These are phyloP conservation scores for Dactylis glomerata DNA, from an alignment of 176 grass and related monocot genomes.

Conservation along the genomic window DNA sequence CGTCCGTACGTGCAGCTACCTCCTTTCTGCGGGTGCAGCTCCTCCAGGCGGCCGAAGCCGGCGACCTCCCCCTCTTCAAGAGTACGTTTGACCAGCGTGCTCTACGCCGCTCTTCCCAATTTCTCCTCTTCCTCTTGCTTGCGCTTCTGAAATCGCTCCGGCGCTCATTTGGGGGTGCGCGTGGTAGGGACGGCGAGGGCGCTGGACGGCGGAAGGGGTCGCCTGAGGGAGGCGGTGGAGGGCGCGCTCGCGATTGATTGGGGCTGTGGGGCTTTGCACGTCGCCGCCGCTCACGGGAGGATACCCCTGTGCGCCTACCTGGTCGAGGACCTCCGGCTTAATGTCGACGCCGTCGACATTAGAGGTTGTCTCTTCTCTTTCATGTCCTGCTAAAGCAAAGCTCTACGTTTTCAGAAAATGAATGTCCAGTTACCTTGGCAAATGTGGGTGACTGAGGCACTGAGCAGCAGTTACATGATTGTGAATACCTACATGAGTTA, in stretches of 20 bases:
- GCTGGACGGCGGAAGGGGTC: conserved; percentile 6
- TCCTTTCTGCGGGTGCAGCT: not conserved
- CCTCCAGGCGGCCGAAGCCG: conserved; percentile 3
- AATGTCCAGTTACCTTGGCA: not conserved
- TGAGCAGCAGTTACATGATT: too few species aligned
- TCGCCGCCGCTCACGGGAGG: not conserved
- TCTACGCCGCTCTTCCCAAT: not conserved
- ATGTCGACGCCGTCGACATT: not conserved
- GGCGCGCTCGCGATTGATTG: not conserved
- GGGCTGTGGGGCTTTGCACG: not conserved
- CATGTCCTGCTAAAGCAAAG: not conserved
- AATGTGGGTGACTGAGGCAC: not conserved
- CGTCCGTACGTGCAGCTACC: not conserved
- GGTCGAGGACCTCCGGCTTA: conserved; percentile 1
- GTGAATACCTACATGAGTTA: not conserved
- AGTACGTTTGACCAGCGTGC: not conserved
- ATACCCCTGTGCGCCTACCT: not conserved
- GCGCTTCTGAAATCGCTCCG: not conserved
- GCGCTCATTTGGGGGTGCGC: not conserved
- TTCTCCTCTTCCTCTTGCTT: not conserved
- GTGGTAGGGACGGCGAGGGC: not conserved
- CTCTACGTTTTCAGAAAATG: not conserved
- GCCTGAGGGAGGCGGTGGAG: conserved; percentile 16
- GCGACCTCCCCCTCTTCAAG: conserved; percentile 13
- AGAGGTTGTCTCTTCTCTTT: not conserved